Percentiles rank a stretch among this genome's conserved stretches.
Evolutionary conservation across 257 asterid species (phyloP).

Genomic region (Przewalskia tangutica): DNA sequence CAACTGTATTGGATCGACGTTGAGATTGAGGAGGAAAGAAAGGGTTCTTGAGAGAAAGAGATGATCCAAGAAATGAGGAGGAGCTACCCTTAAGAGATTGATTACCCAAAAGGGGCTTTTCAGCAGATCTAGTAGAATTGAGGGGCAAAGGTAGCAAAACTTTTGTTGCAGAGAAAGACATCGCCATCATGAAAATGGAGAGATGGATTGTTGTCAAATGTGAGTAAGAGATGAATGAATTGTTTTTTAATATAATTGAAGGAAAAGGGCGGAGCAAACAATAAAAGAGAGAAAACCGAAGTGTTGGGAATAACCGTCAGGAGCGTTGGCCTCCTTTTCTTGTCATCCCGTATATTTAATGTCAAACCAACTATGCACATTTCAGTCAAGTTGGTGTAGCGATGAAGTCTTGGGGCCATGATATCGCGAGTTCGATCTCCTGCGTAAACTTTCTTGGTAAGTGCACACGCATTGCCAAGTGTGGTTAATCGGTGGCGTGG

Average conservation of each 20-base stretch:
- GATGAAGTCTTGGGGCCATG: no score
- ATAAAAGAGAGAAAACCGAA: slow-evolving; percentile 16
- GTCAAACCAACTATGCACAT: no score
- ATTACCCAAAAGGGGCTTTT: slow-evolving; percentile 21
- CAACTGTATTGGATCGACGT: slow-evolving; percentile 44
- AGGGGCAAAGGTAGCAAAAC: slow-evolving; percentile 38
- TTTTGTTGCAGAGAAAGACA: slow-evolving; percentile 47
- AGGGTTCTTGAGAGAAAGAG: slow-evolving; percentile 22
- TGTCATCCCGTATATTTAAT: no score
- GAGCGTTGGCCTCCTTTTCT: slow-evolving; percentile 13
- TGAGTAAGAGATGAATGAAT: neutral
- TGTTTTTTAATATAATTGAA: neutral
- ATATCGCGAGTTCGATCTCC: no score
- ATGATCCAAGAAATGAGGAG: slow-evolving; percentile 34
- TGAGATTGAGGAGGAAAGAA: slow-evolving; percentile 3
- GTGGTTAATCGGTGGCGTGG: no score
- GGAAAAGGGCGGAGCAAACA: slow-evolving; percentile 42
- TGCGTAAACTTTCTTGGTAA: no score
- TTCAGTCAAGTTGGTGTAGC: no score
- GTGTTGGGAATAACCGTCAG: slow-evolving; percentile 43
- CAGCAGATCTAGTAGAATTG: slow-evolving; percentile 54
- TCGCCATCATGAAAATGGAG: slow-evolving; percentile 30
- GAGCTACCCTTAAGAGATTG: slow-evolving; percentile 18
- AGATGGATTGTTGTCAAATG: neutral
- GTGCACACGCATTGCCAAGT: no score